A percentile compares a stretch with the other conserved stretches of the same genome.
Conservation (phyloP, 345 rosid genomes). For the Corchorus capsularis region DNA sequence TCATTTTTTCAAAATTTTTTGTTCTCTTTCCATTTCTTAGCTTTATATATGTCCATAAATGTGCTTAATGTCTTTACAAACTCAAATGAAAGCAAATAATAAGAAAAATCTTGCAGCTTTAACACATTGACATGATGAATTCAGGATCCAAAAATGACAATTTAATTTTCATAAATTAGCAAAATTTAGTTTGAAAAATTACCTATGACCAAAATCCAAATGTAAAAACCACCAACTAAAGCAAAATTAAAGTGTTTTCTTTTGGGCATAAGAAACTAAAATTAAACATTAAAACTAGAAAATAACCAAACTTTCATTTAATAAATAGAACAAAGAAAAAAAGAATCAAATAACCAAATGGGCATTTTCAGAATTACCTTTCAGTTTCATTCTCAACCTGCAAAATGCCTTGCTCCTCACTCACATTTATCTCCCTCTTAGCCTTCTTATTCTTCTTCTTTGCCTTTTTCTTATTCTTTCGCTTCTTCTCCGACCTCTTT, state of each 20-base stretch:
- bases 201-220: background rate
- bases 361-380: slow-evolving; percentile 5
- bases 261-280: background rate
- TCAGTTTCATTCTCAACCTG: background rate
- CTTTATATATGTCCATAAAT: background rate
- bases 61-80: background rate
- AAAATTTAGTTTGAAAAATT: background rate
- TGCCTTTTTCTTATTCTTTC: slow-evolving; percentile 30
- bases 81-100: background rate
- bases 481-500: slow-evolving; percentile 34
- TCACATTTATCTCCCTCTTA: slow-evolving; percentile 26
- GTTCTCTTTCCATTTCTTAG: background rate
- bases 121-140: background rate
- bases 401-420: slow-evolving; percentile 8
- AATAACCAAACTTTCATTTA: background rate
- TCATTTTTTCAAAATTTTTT: background rate
- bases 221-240: no score
- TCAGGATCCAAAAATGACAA: background rate
- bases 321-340: background rate
- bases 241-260: background rate
- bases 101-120: background rate
- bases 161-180: background rate
- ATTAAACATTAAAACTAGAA: background rate
- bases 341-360: background rate
- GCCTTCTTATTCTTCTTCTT: slow-evolving; percentile 31